Evolutionary conservation across 768 basidiomycete genomes (phyloP), one percentile per base, ranked within the genome.

Genomic region (Tephrocybe rancida): DNA sequence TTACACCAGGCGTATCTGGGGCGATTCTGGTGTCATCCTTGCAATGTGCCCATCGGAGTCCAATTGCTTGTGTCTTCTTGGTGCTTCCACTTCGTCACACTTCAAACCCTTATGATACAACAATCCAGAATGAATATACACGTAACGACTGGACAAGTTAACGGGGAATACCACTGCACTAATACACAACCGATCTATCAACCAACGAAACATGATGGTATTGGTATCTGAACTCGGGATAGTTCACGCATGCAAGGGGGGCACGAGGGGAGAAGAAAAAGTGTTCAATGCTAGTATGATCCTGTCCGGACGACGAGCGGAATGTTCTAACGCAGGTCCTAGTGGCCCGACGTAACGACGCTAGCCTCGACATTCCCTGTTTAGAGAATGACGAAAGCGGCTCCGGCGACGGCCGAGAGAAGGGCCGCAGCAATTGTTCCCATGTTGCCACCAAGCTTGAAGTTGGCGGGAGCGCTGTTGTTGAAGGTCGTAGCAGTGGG

Each of bases 391-490:
- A 79, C 69, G 54, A 76, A 60, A 13, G 65, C 79, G 21, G 70
- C 80, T 34, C 84, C 84, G 34, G 77, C 82, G 34, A 78, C 61
- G 0, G 71, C 77, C 18, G 81, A 80, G 30, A 81, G 62, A 19
- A 77, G 59, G 6, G 73, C 63, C 13, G 67, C 71, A 2, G 69
- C 72, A 24, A 68, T 44, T 11, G 70, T 67, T 39, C 70, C 73
- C 45, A 65, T 55, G 44, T 68, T 74, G 48, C 52, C 59, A 47
- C 59, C 59, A 37, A 73, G 58, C 55, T 70, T 76, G 44, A 69
- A 59, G 19, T 68, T 43, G 4, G 72, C 39, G 3, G 65, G 44
- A 13, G 70, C 60, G 38, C 67, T 71, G 27, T 66, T 67, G 42
- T 27, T 67, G 38, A 68, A 57, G n/a, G 69, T 37, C 39, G 60